Evolutionary conservation across 495 filamentous ascomycete genomes (phyloP).

Genomic region (Hypoxylon perforatum): DNA sequence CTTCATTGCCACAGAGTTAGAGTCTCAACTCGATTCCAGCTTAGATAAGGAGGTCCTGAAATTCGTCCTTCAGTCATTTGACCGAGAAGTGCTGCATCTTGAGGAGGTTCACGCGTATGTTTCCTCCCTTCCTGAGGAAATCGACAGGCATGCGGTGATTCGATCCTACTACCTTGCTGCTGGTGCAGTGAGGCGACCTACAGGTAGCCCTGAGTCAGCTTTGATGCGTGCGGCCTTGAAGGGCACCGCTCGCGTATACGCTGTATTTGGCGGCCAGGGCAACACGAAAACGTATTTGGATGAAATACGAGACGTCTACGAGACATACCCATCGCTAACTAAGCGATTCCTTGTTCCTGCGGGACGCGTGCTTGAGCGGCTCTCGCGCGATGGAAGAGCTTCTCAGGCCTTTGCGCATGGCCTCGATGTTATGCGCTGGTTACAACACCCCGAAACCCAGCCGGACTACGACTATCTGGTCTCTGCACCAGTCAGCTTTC

Average conservation of each 20-base stretch:
- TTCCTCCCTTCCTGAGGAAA: constrained; percentile 72
- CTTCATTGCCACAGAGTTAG: constrained; percentile 77
- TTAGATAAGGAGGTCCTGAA: constrained; percentile 80
- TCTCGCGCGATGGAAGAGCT: constrained; percentile 80
- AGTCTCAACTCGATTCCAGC: constrained; percentile 79
- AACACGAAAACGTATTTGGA: constrained; percentile 95
- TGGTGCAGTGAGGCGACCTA: constrained; percentile 73
- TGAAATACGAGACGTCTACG: constrained; percentile 81
- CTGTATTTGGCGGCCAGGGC: constrained; percentile 87
- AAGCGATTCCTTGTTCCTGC: constrained; percentile 76
- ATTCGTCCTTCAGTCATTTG: constrained; percentile 81
- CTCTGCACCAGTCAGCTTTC: constrained; percentile 91
- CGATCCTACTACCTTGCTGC: constrained; percentile 82
- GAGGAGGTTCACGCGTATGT: constrained; percentile 88
- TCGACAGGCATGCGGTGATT: constrained; percentile 80
- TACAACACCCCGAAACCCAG: constrained; percentile 78
- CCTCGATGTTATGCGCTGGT: constrained; percentile 84
- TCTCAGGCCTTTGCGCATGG: constrained; percentile 88
- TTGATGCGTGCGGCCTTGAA: constrained; percentile 81
- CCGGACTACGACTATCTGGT: constrained; percentile 95
- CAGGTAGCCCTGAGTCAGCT: constrained; percentile 82
- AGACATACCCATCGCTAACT: constrained; percentile 80
- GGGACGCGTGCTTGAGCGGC: constrained; percentile 72
- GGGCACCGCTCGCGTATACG: constrained; percentile 75
- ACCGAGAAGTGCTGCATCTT: constrained; percentile 80